Percentiles rank a stretch among this genome's conserved stretches.
Conservation (phyloP, 2,329 filamentous ascomycete genomes). For the Aspergillus sp. region DNA sequence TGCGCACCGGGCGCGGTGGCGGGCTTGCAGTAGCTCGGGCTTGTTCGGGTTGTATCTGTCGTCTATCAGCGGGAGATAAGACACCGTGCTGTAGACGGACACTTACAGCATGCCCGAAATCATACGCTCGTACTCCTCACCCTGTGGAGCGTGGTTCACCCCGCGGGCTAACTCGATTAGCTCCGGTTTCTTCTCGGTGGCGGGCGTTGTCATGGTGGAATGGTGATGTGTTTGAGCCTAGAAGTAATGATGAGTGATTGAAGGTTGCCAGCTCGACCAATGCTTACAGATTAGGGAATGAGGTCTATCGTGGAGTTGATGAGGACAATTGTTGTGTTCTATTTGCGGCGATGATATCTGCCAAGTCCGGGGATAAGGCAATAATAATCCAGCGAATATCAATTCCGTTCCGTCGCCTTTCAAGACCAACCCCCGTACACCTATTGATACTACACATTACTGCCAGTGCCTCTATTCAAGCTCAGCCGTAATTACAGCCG, state of each 20-base stretch:
- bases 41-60: conserved; percentile 21
- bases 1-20: conserved; percentile 19
- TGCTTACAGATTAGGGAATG: too few relatives aligned
- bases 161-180: conserved; percentile 21
- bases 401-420: too few relatives aligned
- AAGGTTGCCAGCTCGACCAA: too few relatives aligned
- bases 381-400: too few relatives aligned
- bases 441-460: not conserved
- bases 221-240: too few relatives aligned
- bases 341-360: not conserved
- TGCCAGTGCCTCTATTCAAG: conserved; percentile 2
- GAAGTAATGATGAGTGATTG: too few relatives aligned
- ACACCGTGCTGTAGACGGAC: not conserved
- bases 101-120: conserved; percentile 28
- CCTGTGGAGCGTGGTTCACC: conserved; percentile 17
- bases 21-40: conserved; percentile 18
- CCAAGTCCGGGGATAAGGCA: too few relatives aligned
- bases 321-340: not conserved
- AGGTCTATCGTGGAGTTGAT: not conserved
- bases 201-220: conserved; percentile 10
- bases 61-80: conserved; percentile 1
- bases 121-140: conserved; percentile 29
- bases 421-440: too few relatives aligned
- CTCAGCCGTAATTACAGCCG: conserved; percentile 7
- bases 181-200: conserved; percentile 18